Base-by-base conservation (phyloP, 2,329 filamentous ascomycete species). In the Mycocentrospora acerina region DNA sequence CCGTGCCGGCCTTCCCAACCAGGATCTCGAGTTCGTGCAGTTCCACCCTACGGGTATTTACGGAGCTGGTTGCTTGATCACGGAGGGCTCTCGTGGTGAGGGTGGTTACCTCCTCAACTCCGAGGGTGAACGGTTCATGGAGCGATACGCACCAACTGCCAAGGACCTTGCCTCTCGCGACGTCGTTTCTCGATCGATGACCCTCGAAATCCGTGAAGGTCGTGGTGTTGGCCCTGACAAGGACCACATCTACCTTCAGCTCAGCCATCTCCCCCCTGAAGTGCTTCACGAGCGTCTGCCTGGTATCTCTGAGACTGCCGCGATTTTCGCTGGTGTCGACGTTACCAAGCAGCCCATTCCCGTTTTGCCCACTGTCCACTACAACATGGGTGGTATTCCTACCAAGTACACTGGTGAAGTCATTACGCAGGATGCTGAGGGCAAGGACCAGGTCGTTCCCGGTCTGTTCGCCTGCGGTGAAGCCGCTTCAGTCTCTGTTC, bases 11-110 rank as follows among this genome's bases (percentile, higher is more conserved):
- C 85, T 98, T 27, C 91, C 93, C 61, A 95, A 95, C 80, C 93
- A 98, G 78, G 93, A 98, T 85, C 81, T 97, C 51, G 93, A 98
- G 71, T 98, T 98, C 73, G 93, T 98, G 49, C 91, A 98, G 75
- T 98, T 98, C 82, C 91, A 98, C 72, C 91, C 91, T 40, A 96
- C 91, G 55, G 91, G 91, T 82, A 97, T 98, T 74, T 98, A 98
- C 71, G 93, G 93, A 64, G 93, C 91, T 62, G 91, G 91, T 55
- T 64, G 91, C 74, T 77, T 98, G 79, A 98, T 98, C 67, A 97
- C 93, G 10, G 91, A 98, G 75, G 91, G 91, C 60, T 89, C 91
- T 58, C 89, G 93, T 79, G 93, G 93, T 77, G 93, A 97, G 79
- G 91, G 91, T 79, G 91, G 91, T 64, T 97, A 96, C 71, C 82